A percentile compares a stretch with the other conserved stretches of the same genome.
Evolutionary conservation across 2,329 filamentous ascomycete genomes (phyloP).

Genomic region (Xylaria multiplex): DNA sequence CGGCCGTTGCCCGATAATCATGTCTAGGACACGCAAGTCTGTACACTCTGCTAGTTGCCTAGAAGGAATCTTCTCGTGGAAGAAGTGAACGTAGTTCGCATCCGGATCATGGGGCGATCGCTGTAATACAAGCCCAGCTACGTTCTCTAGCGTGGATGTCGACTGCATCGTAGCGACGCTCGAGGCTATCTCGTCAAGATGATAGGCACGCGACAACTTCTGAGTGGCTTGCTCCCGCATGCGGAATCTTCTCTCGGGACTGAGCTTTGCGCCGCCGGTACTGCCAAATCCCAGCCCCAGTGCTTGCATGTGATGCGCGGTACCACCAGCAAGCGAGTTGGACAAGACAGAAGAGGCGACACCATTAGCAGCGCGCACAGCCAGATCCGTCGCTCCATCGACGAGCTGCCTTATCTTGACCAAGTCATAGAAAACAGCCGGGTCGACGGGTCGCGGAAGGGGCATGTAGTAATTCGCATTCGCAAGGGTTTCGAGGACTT

Average conservation of each 20-base stretch:
- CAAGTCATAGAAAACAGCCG: conserved; percentile 83
- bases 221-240: conserved; percentile 84
- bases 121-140: conserved; percentile 77
- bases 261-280: conserved; percentile 72
- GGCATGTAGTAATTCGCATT: conserved; percentile 82
- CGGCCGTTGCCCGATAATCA: conserved; percentile 72
- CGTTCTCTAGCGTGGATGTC: conserved; percentile 78
- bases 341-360: conserved; percentile 72
- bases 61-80: conserved; percentile 88
- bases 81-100: conserved; percentile 90
- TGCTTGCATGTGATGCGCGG: conserved; percentile 50
- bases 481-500: conserved; percentile 81
- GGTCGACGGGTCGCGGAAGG: conserved; percentile 79
- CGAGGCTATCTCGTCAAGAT: conserved; percentile 82
- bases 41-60: conserved; percentile 78
- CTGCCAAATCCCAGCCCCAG: conserved; percentile 67
- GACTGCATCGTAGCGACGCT: conserved; percentile 87
- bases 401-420: conserved; percentile 83
- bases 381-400: conserved; percentile 81
- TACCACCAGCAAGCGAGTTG: conserved; percentile 59
- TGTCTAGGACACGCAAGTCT: conserved; percentile 71
- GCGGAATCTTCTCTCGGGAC: conserved; percentile 78
- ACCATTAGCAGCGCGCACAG: conserved; percentile 80
- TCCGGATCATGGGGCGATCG: conserved; percentile 74
- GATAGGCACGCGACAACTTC: conserved; percentile 80